Percentiles rank a stretch among this genome's conserved stretches.
phyloP scores from a whole-genome alignment of 352 stramenopile genomes.

The Aphanomyces cochlioides region DNA sequence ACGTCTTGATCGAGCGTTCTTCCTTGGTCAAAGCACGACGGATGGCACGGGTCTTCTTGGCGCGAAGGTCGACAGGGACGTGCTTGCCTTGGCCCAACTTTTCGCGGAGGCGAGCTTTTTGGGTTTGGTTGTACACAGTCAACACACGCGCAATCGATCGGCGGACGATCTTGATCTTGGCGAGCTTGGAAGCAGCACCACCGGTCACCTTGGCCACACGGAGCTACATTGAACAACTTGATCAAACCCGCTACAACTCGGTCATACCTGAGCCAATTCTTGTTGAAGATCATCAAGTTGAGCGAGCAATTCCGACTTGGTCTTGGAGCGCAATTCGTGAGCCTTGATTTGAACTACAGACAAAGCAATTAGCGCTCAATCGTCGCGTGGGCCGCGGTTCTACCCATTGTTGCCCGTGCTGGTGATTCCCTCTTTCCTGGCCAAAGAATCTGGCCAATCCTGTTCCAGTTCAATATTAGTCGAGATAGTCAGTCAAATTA shows the following conservation, averaged over 20 bases:
- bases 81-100: conserved; percentile 95
- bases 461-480: conserved; percentile 5
- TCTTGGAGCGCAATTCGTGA: conserved; percentile 96
- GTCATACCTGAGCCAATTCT: conserved; percentile 87
- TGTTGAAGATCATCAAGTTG: conserved; percentile 98
- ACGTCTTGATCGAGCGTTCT: conserved; percentile 91
- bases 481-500: neutral
- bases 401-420: conserved; percentile 16
- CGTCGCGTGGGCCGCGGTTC: neutral
- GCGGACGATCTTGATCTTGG: conserved; percentile 99
- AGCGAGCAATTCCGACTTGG: conserved; percentile 97
- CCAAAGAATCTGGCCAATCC: conserved; percentile 18
- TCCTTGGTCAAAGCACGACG: conserved; percentile 94
- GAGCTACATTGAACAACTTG: conserved; percentile 56
- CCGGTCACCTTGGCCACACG: conserved; percentile 99
- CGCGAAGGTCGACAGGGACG: conserved; percentile 95
- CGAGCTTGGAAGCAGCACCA: conserved; percentile 98
- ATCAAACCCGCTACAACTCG: conserved; percentile 18
- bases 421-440: conserved; percentile 13
- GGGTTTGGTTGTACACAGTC: conserved; percentile 99
- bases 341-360: conserved; percentile 93
- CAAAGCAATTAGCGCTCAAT: neutral
- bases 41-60: conserved; percentile 99
- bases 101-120: conserved; percentile 96
- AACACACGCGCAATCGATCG: conserved; percentile 99